These are phyloP conservation scores for Protea cynaroides DNA, from an alignment of 164 flowering plant genomes.

Conservation along the genomic window DNA sequence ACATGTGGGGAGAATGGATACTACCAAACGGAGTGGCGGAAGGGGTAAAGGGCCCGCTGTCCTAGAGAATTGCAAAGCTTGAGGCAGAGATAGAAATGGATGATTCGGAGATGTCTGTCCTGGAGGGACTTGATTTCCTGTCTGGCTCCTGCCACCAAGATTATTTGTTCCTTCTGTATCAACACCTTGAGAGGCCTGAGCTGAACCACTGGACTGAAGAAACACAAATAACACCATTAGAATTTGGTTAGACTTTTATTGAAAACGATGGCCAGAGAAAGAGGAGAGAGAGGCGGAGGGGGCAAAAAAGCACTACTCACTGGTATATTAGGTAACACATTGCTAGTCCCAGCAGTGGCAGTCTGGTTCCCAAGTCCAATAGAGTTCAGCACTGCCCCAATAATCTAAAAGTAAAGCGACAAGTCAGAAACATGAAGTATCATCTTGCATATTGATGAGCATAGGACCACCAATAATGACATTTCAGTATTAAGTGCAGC, in stretches of 20 bases:
- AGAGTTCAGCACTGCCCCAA: constrained; percentile 85
- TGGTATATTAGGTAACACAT: constrained; percentile 26
- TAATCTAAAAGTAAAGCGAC: constrained; percentile 44
- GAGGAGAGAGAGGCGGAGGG: too few species aligned
- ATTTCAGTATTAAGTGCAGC: not conserved
- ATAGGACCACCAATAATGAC: not conserved
- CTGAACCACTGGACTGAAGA: constrained; percentile 34
- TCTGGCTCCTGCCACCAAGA: constrained; percentile 36
- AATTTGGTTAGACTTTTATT: not conserved
- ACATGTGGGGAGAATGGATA: not conserved
- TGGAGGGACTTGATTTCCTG: constrained; percentile 41
- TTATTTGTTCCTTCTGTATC: constrained; percentile 39
- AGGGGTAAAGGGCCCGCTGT: constrained; percentile 45
- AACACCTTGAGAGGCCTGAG: constrained; percentile 45
- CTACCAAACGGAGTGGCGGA: constrained; percentile 64
- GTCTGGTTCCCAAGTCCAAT: constrained; percentile 61
- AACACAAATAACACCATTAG: not conserved
- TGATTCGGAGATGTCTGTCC: constrained; percentile 35
- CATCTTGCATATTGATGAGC: not conserved
- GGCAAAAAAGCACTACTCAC: constrained; percentile 28
- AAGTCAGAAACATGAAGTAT: not conserved
- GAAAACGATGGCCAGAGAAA: not conserved
- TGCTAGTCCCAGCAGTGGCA: constrained; percentile 26
- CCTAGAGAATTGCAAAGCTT: constrained; percentile 46
- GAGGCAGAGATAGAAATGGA: constrained; percentile 38